Evolutionary conservation across 1,284 basidiomycete genomes (phyloP), one percentile per base, ranked within the genome.

Genomic region (Puccinia coronata): DNA sequence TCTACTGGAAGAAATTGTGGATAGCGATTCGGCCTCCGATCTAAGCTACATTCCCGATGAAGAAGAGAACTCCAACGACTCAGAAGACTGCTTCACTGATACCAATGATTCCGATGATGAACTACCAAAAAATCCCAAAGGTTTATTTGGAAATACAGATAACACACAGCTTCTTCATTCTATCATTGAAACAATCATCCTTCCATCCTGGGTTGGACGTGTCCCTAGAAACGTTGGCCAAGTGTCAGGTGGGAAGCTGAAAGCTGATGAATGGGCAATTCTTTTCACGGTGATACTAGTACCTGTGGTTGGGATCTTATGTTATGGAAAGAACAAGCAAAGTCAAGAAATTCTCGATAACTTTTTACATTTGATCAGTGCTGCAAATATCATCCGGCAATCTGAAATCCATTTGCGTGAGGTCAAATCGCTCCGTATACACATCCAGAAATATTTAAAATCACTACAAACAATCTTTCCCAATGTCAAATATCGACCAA

Each of bases 191-290:
- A 55, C 25, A 0, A 67, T 78, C n/a, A 20, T 20, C 20, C 61
- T 78, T 49, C 75, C 75, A 0, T 78, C 43, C 18, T 78, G 75
- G 75, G 28, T 78, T 51, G 51, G 51, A 31, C 75, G 49, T 1
- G 49, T 78, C 36, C 75, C 75, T 23, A n/a, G 43, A 36, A 69
- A 25, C 34, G 51, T 78, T n/a, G 75, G 75, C 23, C 51, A 61
- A 39, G 59, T 49, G 28, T 53, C 57, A 36, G 75, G 57, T 25
- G 61, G 75, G 11, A 78, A 55, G n/a, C 65, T 78, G 20, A 78
- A 65, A 55, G 75, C 75, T 36, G 61, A 78, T 36, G 75, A 78
- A 51, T 78, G 75, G 75, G 36, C 69, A 49, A 34, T 78, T 20
- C 75, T 78, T 55, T 78, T 78, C 11, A 59, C 49, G 34, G 51